Percentiles rank a stretch among this genome's conserved stretches.
Evolutionary conservation across 164 flowering plant genomes (phyloP).

Genomic region (Taxillus chinensis): DNA sequence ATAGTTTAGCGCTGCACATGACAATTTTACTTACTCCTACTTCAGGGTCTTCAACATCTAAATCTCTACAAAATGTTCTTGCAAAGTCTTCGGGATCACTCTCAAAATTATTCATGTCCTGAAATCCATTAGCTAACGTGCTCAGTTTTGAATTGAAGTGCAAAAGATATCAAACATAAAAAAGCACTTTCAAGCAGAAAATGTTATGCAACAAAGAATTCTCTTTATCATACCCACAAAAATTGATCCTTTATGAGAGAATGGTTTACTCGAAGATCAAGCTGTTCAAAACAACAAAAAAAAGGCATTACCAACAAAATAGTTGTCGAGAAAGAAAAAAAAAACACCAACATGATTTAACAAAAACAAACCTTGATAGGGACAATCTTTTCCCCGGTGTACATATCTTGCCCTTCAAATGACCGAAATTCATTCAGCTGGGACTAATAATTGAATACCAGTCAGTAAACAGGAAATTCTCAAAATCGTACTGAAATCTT

Average conservation of each 20-base stretch:
- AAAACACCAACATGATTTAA: not conserved
- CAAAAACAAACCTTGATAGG: conserved; percentile 59
- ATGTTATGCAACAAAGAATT: not conserved
- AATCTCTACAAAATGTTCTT: conserved; percentile 67
- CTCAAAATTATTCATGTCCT: conserved; percentile 93
- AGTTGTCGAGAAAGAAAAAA: not conserved
- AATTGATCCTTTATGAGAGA: conserved; percentile 86
- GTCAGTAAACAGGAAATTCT: no score
- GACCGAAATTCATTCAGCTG: conserved; percentile 81
- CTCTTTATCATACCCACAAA: conserved; percentile 62
- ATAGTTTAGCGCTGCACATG: no score
- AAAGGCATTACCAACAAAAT: not conserved
- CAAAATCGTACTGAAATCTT: no score
- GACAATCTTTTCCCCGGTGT: conserved; percentile 70
- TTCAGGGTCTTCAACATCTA: conserved; percentile 85
- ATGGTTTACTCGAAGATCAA: conserved; percentile 87
- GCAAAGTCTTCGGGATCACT: conserved; percentile 99
- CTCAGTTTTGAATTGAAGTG: not conserved
- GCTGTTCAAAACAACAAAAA: conserved; percentile 33
- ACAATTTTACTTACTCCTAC: conserved; percentile 56
- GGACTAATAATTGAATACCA: conserved; percentile 27
- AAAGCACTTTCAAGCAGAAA: not conserved
- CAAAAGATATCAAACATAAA: not conserved
- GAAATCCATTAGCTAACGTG: conserved; percentile 13
- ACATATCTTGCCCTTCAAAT: conserved; percentile 88